Evolutionary conservation across 257 asterid genomes (phyloP), one percentile per base, ranked within the genome.

Genomic region (Scutellaria galericulata): DNA sequence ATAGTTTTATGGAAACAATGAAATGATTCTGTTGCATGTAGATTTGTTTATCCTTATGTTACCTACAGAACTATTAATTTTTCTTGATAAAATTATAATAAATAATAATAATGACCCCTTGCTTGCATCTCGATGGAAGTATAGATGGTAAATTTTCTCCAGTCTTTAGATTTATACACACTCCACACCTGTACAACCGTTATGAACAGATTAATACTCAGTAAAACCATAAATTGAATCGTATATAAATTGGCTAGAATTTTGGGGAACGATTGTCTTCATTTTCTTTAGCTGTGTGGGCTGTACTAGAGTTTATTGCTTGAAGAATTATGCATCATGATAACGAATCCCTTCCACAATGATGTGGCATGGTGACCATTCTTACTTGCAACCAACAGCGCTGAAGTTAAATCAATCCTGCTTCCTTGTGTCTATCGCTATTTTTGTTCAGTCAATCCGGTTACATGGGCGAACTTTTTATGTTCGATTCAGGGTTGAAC

Each of bases 281-380:
- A 1, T 54, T 42, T 48, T 48, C 54, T 18, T 44, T 45, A 46
- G 13, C 35, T 31, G 13, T 50, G 31, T 31, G 22, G 40, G 61
- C 52, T 46, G 46, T 70, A 58, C 7, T 46, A 9, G 50, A 52
- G 56, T 42, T 46, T 27, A 31, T 22, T 66, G 37, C 61, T 14
- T 51, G 0, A 66, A 51, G 9, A 9, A 51, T 15, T 14, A 14
- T 35, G 57, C 27, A 8, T 22, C 37, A 20, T 46, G 14, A 12
- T 65, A 24, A 37, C 9, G 55, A 51, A n/a, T 50, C 12, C 37
- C 7, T 22, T 48, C 8, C 13, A 60, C 42, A 46, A 24, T 46
- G 52, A 11, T 46, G 5, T 1, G 14, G 6, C 37, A 24, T 24
- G 27, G 27, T 24, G 27, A 24, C 27, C 27, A 31, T 31, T 31